Evolutionary conservation across 1,284 basidiomycete genomes (phyloP).

Genomic region (Marasmius sp.): DNA sequence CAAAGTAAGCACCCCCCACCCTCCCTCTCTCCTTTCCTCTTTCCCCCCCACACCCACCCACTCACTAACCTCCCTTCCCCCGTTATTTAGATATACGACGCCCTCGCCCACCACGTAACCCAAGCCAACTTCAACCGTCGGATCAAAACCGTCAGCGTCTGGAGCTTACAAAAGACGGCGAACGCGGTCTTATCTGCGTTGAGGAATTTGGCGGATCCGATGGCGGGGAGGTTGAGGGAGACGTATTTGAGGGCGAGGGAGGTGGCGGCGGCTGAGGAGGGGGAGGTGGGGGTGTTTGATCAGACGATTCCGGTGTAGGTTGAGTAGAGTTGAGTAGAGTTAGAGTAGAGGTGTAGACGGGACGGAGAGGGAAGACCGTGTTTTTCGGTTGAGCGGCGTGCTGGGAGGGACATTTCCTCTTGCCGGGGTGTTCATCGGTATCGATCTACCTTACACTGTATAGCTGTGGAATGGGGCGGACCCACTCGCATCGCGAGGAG

Average conservation of each 20-base stretch:
- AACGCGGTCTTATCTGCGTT: slow-evolving; percentile 45
- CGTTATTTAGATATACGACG: slow-evolving; percentile 87
- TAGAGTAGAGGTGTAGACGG: not conserved
- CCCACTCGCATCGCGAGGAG: no score
- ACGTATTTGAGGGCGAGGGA: slow-evolving; percentile 28
- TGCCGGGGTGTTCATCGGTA: no score
- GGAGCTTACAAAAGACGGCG: slow-evolving; percentile 59
- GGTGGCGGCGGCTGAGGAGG: not conserved
- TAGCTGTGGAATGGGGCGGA: no score
- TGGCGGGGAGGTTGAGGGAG: slow-evolving; percentile 42
- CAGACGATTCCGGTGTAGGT: not conserved
- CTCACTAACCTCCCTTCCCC: no score
- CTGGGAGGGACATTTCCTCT: no score
- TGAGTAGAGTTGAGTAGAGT: no score
- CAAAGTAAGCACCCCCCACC: slow-evolving; percentile 48
- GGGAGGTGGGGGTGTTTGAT: not conserved
- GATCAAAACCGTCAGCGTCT: slow-evolving; percentile 82
- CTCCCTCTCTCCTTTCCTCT: slow-evolving; percentile 7
- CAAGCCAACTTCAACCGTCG: slow-evolving; percentile 86
- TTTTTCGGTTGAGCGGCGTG: not conserved
- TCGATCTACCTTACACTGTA: no score
- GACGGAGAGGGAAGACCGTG: not conserved
- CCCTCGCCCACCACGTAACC: slow-evolving; percentile 89
- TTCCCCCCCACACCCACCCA: no score
- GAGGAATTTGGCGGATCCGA: slow-evolving; percentile 42